Evolutionary conservation across 495 filamentous ascomycete species (phyloP).

Genomic region (Podospora didyma): DNA sequence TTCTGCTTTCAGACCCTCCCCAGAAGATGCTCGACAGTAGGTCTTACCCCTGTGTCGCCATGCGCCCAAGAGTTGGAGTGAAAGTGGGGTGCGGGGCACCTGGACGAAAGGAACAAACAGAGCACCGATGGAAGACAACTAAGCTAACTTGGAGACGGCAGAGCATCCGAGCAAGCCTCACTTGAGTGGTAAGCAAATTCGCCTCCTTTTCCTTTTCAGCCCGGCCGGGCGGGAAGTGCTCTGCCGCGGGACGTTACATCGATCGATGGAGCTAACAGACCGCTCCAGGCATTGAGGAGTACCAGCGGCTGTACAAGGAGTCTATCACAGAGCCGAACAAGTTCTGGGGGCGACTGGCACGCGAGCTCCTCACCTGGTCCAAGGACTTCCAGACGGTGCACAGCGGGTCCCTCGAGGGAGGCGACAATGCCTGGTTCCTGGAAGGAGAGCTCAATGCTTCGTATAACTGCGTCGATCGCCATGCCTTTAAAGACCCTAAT

Average conservation of each 20-base stretch:
- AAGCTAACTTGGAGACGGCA: constrained; percentile 34
- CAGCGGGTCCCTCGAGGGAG: constrained; percentile 68
- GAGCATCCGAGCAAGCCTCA: constrained; percentile 59
- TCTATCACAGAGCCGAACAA: constrained; percentile 86
- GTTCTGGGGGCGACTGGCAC: constrained; percentile 85
- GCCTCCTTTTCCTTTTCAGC: neutral
- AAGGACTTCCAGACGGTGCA: constrained; percentile 89
- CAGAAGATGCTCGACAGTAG: constrained; percentile 60
- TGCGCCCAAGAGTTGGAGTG: constrained; percentile 3
- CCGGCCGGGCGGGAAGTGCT: neutral
- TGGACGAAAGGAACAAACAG: constrained; percentile 25
- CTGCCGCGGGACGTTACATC: neutral
- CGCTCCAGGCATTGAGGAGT: constrained; percentile 65
- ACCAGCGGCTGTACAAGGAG: constrained; percentile 90
- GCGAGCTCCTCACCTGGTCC: constrained; percentile 87
- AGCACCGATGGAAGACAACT: neutral
- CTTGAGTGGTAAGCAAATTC: constrained; percentile 40
- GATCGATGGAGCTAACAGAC: constrained; percentile 14
- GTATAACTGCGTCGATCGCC: constrained; percentile 96
- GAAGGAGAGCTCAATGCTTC: constrained; percentile 92
- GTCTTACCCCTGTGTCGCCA: constrained; percentile 23
- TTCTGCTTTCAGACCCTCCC: constrained; percentile 41
- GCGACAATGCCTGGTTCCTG: constrained; percentile 91
- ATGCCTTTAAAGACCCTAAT: constrained; percentile 88
- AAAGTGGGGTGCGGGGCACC: constrained; percentile 21